phyloP scores from a whole-genome alignment of 805 yeast genomes.

The Saccharomycopsis oosterbeekiorum region DNA sequence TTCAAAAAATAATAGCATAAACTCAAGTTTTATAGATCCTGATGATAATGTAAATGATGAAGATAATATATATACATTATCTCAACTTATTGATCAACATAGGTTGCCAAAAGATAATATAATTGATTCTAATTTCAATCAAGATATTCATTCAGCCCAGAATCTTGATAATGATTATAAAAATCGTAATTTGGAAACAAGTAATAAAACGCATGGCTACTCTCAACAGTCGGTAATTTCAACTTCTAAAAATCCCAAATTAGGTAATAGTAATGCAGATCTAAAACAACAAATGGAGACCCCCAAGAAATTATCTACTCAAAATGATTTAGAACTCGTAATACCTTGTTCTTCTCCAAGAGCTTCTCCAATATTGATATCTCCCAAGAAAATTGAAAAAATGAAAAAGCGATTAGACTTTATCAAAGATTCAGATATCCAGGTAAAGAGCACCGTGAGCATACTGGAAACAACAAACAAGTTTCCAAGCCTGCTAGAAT shows the following conservation, averaged over 20 bases:
- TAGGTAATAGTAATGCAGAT: neutral
- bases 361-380: slow-evolving; percentile 12
- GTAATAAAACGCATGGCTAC: neutral
- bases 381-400: neutral
- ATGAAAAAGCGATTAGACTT: slow-evolving; percentile 5
- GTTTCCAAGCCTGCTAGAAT: neutral
- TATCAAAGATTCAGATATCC: neutral
- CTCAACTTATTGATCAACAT: slow-evolving; percentile 5
- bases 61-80: slow-evolving; percentile 4
- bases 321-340: neutral
- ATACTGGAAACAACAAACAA: neutral
- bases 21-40: neutral
- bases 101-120: neutral
- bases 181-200: neutral
- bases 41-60: neutral
- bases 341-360: slow-evolving; percentile 18
- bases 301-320: neutral
- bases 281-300: neutral
- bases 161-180: neutral
- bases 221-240: neutral
- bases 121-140: neutral
- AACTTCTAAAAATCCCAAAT: neutral
- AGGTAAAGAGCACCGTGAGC: neutral
- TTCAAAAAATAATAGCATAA: neutral
- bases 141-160: slow-evolving; percentile 1